Base-by-base conservation (phyloP, 306 rosid genomes). In the Echinosophora koreensis region DNA sequence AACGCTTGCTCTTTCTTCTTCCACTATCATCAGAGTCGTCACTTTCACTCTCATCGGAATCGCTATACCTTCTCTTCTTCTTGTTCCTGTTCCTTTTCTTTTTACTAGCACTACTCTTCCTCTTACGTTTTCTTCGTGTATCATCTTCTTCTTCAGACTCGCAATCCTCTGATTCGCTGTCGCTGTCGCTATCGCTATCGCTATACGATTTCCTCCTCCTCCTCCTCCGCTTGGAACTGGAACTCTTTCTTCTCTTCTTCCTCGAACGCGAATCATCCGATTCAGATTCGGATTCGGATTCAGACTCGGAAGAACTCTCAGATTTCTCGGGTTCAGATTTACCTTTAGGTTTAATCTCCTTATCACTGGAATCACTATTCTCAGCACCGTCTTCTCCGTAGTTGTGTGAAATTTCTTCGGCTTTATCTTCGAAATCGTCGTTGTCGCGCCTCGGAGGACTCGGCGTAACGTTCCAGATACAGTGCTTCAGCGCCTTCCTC, bases 381-480 rank as follows among this genome's bases (percentile, higher is more conserved):
- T 8, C 82, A 1, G 14, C 81, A 13, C 22, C 76, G 34, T 35
- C 73, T 2, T 60, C 80, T 2, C 76, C 80, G 10, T 50, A 54
- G 52, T 73, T 76, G 15, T 74, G 89, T 11, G 67, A 69, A 82
- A 88, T 76, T 34, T 83, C 97, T 13, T 84, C 93, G 2, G 74
- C 80, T 55, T 80, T 89, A 5, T 83, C 97, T 79, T 86, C 97
- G 12, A 61, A 67, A 3, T 84, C 91, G 1, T 90, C 93, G 28
- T 80, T 71, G 13, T 82, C 93, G 30, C 70, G 22, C 82, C 99
- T 89, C 0, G 96, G 92, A 41, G 97, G 97, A 67, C 98, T 92
- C 1, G 98, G 97, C 65, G 96, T 90, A 28, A 69, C 86, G 52
- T 84, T 88, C 97, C 96, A 95, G 34, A 95, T 90, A 69, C 97